Evolutionary conservation across 306 rosid species (phyloP).

Genomic region (Citrullus colocynthis): DNA sequence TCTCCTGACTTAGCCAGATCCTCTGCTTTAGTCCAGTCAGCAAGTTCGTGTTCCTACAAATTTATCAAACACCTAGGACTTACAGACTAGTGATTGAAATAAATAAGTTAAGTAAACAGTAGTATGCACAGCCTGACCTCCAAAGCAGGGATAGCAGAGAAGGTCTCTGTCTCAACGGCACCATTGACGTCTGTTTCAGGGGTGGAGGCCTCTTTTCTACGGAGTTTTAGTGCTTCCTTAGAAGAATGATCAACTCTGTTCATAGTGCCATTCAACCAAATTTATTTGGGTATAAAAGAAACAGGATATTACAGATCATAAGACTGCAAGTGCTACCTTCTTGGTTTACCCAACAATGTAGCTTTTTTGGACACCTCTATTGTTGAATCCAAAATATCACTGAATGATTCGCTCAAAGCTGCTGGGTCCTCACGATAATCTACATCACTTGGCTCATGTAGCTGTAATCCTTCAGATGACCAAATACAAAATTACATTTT

Average conservation of each 20-base stretch:
- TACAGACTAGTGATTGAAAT: not conserved
- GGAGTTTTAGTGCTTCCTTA: constrained; percentile 23
- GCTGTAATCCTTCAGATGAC: constrained; percentile 42
- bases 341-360: constrained; percentile 54
- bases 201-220: constrained; percentile 18
- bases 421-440: constrained; percentile 22
- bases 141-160: constrained; percentile 22
- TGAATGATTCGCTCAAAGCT: constrained; percentile 23
- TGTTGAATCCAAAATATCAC: constrained; percentile 27
- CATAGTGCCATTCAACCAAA: constrained; percentile 18
- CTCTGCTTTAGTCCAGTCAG: constrained; percentile 70
- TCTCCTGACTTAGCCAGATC: constrained; percentile 38
- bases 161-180: constrained; percentile 20
- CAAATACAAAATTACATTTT: constrained; percentile 13
- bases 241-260: constrained; percentile 46
- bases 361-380: constrained; percentile 30
- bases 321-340: constrained; percentile 31
- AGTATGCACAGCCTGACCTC: constrained; percentile 38
- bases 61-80: constrained; percentile 8
- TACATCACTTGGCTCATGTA: constrained; percentile 22
- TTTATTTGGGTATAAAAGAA: constrained; percentile 1
- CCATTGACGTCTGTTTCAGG: constrained; percentile 10
- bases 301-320: constrained; percentile 13
- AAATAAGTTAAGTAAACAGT: constrained; percentile 3
- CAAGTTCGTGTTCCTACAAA: constrained; percentile 48